Conservation (phyloP, 495 filamentous ascomycete species). For the Hypoxylon trugodes region DNA sequence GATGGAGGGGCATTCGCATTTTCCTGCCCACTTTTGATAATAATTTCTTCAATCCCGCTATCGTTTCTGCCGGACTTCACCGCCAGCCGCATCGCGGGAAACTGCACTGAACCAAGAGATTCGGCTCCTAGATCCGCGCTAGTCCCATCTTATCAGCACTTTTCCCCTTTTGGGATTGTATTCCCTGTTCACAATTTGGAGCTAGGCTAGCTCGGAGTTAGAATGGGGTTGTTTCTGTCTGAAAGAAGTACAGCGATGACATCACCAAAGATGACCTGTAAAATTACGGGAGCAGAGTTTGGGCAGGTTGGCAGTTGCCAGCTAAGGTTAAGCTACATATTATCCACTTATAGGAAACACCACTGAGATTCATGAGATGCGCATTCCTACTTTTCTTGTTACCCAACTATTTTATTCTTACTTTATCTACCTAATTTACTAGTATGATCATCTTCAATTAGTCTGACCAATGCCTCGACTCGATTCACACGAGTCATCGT, state of each 20-base stretch:
- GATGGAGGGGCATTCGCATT: constrained; percentile 41
- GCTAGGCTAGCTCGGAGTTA: constrained; percentile 1
- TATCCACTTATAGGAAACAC: constrained; percentile 22
- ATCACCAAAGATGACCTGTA: constrained; percentile 30
- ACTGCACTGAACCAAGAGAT: not conserved
- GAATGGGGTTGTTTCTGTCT: constrained; percentile 23
- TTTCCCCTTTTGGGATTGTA: constrained; percentile 7
- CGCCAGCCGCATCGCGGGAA: constrained; percentile 13
- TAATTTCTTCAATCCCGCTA: constrained; percentile 22
- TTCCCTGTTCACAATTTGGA: not conserved
- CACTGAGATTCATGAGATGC: not conserved
- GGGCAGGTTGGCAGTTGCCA: constrained; percentile 1
- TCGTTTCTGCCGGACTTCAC: constrained; percentile 40
- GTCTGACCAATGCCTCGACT: constrained; percentile 23
- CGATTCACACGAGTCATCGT: not conserved
- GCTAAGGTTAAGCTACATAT: not conserved
- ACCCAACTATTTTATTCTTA: not conserved
- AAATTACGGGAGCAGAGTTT: constrained; percentile 21
- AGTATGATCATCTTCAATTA: not conserved
- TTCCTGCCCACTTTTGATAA: constrained; percentile 23
- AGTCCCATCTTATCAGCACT: not conserved
- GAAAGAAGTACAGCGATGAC: constrained; percentile 27
- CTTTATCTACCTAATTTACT: constrained; percentile 1
- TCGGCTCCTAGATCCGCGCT: constrained; percentile 17
- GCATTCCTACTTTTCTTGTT: constrained; percentile 1